phyloP scores from a whole-genome alignment of 1,284 basidiomycete species.

The Ustilago tritici region DNA sequence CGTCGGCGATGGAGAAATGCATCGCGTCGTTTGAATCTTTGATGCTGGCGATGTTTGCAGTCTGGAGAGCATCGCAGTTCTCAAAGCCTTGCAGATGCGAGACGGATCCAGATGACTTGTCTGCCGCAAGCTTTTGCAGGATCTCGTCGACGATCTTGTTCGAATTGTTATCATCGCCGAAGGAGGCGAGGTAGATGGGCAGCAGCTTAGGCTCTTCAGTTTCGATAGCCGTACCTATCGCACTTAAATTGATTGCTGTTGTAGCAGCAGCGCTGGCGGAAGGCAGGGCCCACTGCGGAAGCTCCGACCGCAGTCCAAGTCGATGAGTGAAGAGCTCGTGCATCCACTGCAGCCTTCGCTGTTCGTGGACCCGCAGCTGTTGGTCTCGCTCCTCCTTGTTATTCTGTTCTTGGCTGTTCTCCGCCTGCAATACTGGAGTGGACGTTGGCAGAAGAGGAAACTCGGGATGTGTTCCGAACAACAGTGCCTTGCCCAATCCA shows the following conservation, averaged over 20 bases:
- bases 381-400: conserved; percentile 22
- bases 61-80: conserved; percentile 12
- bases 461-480: conserved; percentile 79
- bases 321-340: conserved; percentile 25
- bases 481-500: conserved; percentile 75
- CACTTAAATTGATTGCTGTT: neutral
- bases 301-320: conserved; percentile 38
- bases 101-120: conserved; percentile 10
- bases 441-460: conserved; percentile 72
- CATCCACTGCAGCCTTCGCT: conserved; percentile 36
- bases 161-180: conserved; percentile 11
- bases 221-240: conserved; percentile 23
- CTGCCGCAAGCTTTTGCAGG: conserved; percentile 18
- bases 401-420: conserved; percentile 26
- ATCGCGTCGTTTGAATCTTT: conserved; percentile 76
- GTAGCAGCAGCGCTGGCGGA: neutral
- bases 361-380: conserved; percentile 38
- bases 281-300: conserved; percentile 36
- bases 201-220: conserved; percentile 40
- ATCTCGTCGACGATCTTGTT: conserved; percentile 7
- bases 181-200: conserved; percentile 34
- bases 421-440: conserved; percentile 37
- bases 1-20: conserved; percentile 71
- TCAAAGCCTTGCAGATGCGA: conserved; percentile 24
- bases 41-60: conserved; percentile 27